Base-by-base conservation (phyloP, 108 stramenopile genomes). In the Cyclotella baltica region DNA sequence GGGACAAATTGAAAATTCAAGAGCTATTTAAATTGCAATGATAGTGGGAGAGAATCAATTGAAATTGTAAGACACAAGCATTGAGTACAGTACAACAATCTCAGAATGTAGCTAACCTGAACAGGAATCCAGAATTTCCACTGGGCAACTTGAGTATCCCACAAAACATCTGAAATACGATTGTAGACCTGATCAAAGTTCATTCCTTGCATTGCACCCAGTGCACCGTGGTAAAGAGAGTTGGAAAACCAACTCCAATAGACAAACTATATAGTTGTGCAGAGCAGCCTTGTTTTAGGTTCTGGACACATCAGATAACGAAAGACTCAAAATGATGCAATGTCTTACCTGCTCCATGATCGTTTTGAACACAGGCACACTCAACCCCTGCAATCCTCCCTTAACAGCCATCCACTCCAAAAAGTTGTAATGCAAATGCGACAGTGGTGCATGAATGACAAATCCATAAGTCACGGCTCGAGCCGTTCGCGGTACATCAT, bases 171-270 rank as follows among this genome's bases (percentile, higher is more conserved):
- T 13, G 62, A 76, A 55, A 93, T 84, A n/a, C 86, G 87, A 47
- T 88, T 62, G 50, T 87, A 87, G 4, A 82, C 85, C 75, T 90
- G 80, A 22, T 31, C 28, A 25, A 58, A 20, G 31, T 40, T 76
- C 73, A 72, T 65, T 46, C 92, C 92, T 62, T 93, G 87, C 89
- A 93, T 88, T 19, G 87, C 82, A n/a, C 88, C 90, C 92, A 93
- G 91, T 66, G 86, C 87, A 58, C 86, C 88, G 72, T 91, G 92
- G 48, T 93, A 93, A 72, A 93, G 64, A 47, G 76, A 78, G 68
- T 93, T 93, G 22, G 84, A 86, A 64, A 91, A 72, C 90, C 90
- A 93, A 59, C 86, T 84, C 92, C 92, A 93, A 55, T 93, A 93
- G 30, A 93, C 89, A 80, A 93, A 93, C 84, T 87, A 38, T 4